Conservation (phyloP, 208 protist species). For the Leishmania aethiopica region DNA sequence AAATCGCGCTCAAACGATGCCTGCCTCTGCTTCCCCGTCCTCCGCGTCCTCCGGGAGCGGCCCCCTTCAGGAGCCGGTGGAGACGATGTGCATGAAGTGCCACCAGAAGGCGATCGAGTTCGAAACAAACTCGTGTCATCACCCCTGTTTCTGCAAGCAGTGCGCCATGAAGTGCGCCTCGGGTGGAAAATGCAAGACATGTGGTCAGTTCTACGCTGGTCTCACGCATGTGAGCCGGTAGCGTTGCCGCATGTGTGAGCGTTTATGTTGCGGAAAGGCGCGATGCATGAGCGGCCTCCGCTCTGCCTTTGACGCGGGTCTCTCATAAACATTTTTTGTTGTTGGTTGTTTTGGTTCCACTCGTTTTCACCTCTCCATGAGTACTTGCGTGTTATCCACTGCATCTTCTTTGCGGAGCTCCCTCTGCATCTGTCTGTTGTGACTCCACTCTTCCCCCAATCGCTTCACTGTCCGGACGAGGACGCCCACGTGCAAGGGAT, state of each 20-base stretch:
- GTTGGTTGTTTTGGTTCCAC: neutral
- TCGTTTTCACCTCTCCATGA: neutral
- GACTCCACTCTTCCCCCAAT: neutral
- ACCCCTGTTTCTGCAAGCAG: slow-evolving; percentile 75
- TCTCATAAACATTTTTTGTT: neutral
- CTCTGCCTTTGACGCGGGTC: neutral
- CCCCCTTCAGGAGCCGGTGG: neutral
- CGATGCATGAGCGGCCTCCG: neutral
- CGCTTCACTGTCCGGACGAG: neutral
- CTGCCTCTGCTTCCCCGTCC: slow-evolving; percentile 11
- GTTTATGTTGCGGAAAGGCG: neutral
- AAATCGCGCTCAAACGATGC: neutral
- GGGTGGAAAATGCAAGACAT: slow-evolving; percentile 87
- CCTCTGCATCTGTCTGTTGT: neutral
- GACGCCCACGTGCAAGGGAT: neutral
- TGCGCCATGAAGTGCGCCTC: slow-evolving; percentile 93
- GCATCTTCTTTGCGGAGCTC: neutral
- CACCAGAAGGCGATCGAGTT: slow-evolving; percentile 59
- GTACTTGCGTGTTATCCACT: neutral
- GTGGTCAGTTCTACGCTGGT: slow-evolving; percentile 68
- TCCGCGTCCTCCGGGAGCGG: slow-evolving; percentile 20
- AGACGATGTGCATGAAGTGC: slow-evolving; percentile 72
- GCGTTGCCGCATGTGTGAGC: neutral
- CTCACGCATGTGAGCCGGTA: slow-evolving; percentile 35
- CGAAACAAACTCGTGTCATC: slow-evolving; percentile 71